phyloP scores from a whole-genome alignment of 257 asterid species.

The Solanum megistacrolobum region DNA sequence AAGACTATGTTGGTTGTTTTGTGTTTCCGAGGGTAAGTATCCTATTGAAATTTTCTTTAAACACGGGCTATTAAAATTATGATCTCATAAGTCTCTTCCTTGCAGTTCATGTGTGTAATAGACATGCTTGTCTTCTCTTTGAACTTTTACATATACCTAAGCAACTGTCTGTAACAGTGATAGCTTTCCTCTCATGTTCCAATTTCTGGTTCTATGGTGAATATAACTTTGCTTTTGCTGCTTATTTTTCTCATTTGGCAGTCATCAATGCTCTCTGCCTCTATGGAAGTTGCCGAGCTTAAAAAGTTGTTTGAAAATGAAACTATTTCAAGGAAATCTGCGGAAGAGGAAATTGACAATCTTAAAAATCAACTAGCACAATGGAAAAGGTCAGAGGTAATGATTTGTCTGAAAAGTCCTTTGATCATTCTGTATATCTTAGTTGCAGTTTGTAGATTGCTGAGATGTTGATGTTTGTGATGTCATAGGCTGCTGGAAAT shows the following conservation, averaged over 20 bases:
- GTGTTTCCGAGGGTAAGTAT: neutral
- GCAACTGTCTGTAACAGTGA: neutral
- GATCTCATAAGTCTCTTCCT: neutral
- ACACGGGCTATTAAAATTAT: neutral
- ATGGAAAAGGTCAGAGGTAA: conserved; percentile 62
- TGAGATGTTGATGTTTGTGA: conserved; percentile 5
- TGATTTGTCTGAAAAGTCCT: neutral
- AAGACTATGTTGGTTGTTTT: neutral
- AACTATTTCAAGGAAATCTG: conserved; percentile 50
- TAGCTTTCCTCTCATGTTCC: neutral
- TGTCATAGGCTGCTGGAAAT: conserved; percentile 45
- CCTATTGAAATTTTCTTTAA: neutral
- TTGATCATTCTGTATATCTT: neutral
- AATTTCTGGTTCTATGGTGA: neutral
- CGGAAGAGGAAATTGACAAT: conserved; percentile 51
- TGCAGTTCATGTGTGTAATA: neutral
- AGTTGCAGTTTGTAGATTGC: neutral
- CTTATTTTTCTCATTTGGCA: conserved; percentile 8
- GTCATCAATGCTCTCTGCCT: conserved; percentile 30
- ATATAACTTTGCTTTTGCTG: neutral
- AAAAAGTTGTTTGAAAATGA: conserved; percentile 48
- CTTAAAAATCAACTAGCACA: conserved; percentile 45
- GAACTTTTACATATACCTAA: neutral
- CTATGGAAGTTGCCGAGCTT: conserved; percentile 48
- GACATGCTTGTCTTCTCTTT: neutral